Evolutionary conservation across 2,329 filamentous ascomycete species (phyloP).

Genomic region (Pseudogymnoascus sp.): DNA sequence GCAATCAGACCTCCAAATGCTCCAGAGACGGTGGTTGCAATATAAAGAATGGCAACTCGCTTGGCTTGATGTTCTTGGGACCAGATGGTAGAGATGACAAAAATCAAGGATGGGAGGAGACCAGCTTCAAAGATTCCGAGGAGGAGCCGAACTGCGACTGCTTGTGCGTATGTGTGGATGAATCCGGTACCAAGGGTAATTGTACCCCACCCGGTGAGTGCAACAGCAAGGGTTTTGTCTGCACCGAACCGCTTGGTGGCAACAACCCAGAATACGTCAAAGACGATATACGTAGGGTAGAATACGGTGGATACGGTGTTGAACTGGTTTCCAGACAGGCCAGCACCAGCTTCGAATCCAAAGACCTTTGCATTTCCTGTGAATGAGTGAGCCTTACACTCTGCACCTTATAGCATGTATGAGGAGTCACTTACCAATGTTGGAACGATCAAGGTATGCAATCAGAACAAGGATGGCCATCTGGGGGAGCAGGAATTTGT

Average conservation of each 20-base stretch:
- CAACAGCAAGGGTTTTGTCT: slow-evolving; percentile 10
- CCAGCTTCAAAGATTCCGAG: slow-evolving; percentile 24
- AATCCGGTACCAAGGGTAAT: no score
- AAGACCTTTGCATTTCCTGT: slow-evolving; percentile 22
- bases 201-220: slow-evolving; percentile 11
- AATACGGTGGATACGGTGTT: slow-evolving; percentile 20
- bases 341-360: slow-evolving; percentile 21
- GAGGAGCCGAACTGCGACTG: slow-evolving; percentile 21
- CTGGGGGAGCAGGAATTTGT: background rate
- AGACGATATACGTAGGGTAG: slow-evolving; percentile 15
- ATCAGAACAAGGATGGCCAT: background rate
- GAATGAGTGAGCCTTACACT: background rate
- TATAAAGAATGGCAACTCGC: slow-evolving; percentile 24
- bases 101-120: slow-evolving; percentile 22
- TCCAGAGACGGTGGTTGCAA: slow-evolving; percentile 14
- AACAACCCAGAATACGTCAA: slow-evolving; percentile 21
- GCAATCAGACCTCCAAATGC: no score
- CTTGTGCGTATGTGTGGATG: no score
- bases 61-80: slow-evolving; percentile 20
- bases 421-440: background rate
- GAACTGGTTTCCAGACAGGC: slow-evolving; percentile 18
- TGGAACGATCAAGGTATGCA: background rate
- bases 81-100: slow-evolving; percentile 26
- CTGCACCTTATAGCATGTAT: no score
- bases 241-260: slow-evolving; percentile 13